Base-by-base conservation (phyloP, 257 asterid genomes). In the Fraxinus excelsior region DNA sequence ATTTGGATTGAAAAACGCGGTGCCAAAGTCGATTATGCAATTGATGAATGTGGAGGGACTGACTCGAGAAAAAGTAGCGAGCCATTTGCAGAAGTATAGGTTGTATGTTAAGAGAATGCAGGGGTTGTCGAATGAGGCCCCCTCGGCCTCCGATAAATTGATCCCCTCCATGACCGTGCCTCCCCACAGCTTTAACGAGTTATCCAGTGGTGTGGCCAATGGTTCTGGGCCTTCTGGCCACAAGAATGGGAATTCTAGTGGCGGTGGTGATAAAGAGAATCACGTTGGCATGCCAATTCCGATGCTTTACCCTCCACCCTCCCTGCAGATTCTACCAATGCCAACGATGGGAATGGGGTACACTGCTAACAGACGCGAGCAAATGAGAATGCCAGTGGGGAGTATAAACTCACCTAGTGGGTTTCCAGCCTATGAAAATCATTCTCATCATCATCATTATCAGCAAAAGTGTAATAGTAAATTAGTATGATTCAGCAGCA, bases 1-100 rank as follows among this genome's bases (percentile, higher is more conserved):
- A 96, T 75, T 91, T 28, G 98, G 97, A 78, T 84, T 92, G 26
- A 92, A 89, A 89, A 88, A 82, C 81, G 98, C 96, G 0, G 98
- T 91, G 34, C 97, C 97, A 0, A 94, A 90, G 85, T 89, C 92
- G 71, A 94, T 94, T 86, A 92, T 94, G 97, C 96, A 90, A 89
- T 46, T 94, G 85, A 94, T 92, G 98, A 94, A 94, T 40, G 96
- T 94, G 29, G 97, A 89, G 83, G 98, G 98, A 35, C 84, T 94
- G 86, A 94, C 97, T 1, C 78, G 96, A 42, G 98, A 94, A 71
- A 94, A 90, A 62, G 97, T 94, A 7, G 98, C 97, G 2, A 94
- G 98, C 80, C 96, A 94, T 84, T 76, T 92, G 81, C 97, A 94
- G 88, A 94, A 94, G 77, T 92, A 94, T 68, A 81, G 96, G 78